Evolutionary conservation across 805 yeast genomes (phyloP), one percentile per base, ranked within the genome.

Genomic region (Saturnispora serradocipensis): DNA sequence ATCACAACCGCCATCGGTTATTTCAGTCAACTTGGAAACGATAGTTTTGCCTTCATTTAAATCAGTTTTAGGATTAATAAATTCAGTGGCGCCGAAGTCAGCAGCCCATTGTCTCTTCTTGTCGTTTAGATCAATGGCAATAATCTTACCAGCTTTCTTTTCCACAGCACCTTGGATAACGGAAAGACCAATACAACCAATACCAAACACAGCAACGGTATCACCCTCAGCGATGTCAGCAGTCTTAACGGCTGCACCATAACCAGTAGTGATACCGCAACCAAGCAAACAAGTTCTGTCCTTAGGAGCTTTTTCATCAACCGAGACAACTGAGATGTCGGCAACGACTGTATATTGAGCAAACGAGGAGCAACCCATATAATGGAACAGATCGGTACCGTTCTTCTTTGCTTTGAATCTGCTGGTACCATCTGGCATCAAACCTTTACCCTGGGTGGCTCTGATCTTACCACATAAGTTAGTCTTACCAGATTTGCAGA

Each of bases 281-380:
- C 99, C 99, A 62, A 95, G 79, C 68, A 95, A 72, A 74, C 98
- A 89, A 39, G 90, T 86, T 65, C 84, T 81, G 65, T 88, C 96
- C 67, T 82, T 76, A 55, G 88, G 86, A 54, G 96, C 97, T 58
- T 79, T 70, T 53, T 84, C 83, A 68, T 88, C 82, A 58, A 93
- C 88, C 16, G 96, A 93, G 53, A 90, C 99, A 45, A 93, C 88
- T 11, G 97, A 89, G 53, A 93, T 93, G 68, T 93, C 98, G 43
- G 98, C 96, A 43, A 93, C 96, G 52, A 93, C 99, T 13, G 99
- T 91, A 70, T 93, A 93, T 73, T 93, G 95, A 38, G 97, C 82
- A 71, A 93, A 93, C 28, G 97, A 86, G 35, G 98, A 91, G 70
- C 96, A 87, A 47, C 99, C 99, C 99, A 93, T 93, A 70, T 88